phyloP scores from a whole-genome alignment of 225 moss, liverwort and hornwort genomes.

The Asterella californica region DNA sequence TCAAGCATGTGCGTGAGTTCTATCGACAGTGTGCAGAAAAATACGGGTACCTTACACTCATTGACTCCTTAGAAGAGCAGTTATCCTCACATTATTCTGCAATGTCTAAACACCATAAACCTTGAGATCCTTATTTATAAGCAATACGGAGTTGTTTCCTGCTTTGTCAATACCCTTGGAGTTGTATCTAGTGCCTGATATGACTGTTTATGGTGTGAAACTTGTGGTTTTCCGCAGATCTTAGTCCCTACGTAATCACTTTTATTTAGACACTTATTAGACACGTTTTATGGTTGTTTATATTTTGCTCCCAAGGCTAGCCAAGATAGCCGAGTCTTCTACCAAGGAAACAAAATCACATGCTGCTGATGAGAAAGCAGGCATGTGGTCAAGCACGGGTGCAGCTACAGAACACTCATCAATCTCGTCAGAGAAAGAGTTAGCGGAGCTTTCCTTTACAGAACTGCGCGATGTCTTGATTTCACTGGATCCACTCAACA shows the following conservation, averaged over 20 bases:
- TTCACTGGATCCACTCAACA: conserved; percentile 75
- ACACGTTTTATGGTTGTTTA: not conserved
- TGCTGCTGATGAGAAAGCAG: conserved; percentile 30
- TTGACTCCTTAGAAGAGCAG: not conserved
- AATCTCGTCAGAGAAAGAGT: conserved; percentile 59
- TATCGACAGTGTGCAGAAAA: conserved; percentile 57
- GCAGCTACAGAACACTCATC: conserved; percentile 37
- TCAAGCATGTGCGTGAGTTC: conserved; percentile 48
- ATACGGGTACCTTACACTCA: conserved; percentile 37
- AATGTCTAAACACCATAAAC: not conserved
- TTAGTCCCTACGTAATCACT: not conserved
- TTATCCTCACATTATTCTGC: not conserved
- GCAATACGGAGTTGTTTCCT: not conserved
- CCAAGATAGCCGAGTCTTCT: conserved; percentile 10
- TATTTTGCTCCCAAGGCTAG: conserved; percentile 19
- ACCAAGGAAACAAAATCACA: not conserved
- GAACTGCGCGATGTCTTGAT: conserved; percentile 92
- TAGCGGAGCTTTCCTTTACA: conserved; percentile 71
- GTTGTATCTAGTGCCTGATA: not conserved
- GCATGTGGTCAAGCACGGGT: conserved; percentile 30
- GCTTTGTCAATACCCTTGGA: not conserved
- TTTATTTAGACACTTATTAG: not conserved
- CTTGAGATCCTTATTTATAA: not conserved
- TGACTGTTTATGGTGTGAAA: not conserved
- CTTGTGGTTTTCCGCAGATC: not conserved